Conservation (phyloP, 1,139 yeast species). For the Hansenula lynferdii region DNA sequence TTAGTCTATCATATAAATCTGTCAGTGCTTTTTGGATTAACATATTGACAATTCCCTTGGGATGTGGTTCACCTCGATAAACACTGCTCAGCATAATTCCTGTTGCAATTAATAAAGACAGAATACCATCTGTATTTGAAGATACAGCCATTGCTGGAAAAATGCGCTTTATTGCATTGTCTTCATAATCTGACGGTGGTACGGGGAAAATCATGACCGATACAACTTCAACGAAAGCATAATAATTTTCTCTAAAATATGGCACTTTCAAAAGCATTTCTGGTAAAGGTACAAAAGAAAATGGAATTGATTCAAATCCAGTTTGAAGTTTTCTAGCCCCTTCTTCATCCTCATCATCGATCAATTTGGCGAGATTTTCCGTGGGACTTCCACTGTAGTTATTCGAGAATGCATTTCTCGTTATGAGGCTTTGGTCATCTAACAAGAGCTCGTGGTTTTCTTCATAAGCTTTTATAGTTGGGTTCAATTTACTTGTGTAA, state of each 20-base stretch:
- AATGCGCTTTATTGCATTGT: conserved; percentile 63
- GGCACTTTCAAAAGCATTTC: conserved; percentile 15
- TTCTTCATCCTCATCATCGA: not conserved
- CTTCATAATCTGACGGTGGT: conserved; percentile 49
- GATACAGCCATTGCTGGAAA: conserved; percentile 69
- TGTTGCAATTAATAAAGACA: conserved; percentile 62
- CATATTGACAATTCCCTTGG: conserved; percentile 32
- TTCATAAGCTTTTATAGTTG: not conserved
- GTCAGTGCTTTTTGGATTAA: conserved; percentile 52
- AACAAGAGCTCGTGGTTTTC: not conserved
- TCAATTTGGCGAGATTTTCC: not conserved
- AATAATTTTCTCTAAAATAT: conserved; percentile 36
- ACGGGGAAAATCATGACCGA: conserved; percentile 66
- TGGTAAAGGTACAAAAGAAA: conserved; percentile 9
- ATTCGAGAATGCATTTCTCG: not conserved
- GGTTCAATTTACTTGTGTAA: not conserved
- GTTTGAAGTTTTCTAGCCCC: not conserved
- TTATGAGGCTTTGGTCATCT: not conserved
- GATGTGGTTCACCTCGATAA: conserved; percentile 22
- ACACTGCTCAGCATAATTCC: conserved; percentile 48
- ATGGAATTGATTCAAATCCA: conserved; percentile 6
- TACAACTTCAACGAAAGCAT: conserved; percentile 60
- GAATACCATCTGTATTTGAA: conserved; percentile 45
- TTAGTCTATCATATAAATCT: conserved; percentile 48
- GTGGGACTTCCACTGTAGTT: too few species aligned